Base-by-base conservation (phyloP, 139 green algal species). In the Coccomyxa sp. region DNA sequence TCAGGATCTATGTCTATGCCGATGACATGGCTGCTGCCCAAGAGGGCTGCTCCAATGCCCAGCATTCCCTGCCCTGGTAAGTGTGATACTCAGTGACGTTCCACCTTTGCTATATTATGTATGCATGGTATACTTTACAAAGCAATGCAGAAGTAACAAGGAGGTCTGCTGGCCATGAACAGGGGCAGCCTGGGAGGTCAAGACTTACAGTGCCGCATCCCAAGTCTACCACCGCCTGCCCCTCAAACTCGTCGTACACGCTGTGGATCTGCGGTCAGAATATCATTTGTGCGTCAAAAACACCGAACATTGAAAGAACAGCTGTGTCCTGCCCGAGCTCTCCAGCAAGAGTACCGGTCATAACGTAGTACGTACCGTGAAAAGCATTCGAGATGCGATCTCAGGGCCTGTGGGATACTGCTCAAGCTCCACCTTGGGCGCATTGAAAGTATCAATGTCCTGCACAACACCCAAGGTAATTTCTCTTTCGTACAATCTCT, bases 331-430 rank as follows among this genome's bases (percentile, higher is more conserved):
- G 16, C 31, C 58, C 0, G 30, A 18, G 28, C 23, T 51, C 38
- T 51, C 3, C 3, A 51, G 38, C 38, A 51, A 51, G 3, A 71
- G 0, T 27, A 30, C 23, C 23, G 0, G 30, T 30, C 18, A 80
- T 1, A 67, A 23, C 0, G 45, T 57, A 71, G 13, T 45, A 68
- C 90, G 16, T 81, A 95, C 93, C 67, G 89, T 94, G 83, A 93
- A 96, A 10, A 99, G 90, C 87, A 99, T 91, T 10, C 90, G 84
- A 0, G 94, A 88, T 9, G 96, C 96, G 0, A 98, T 86, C 74
- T 98, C 88, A 10, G 96, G 80, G 0, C 93, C 90, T 15, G 96
- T 99, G 21, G 96, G 91, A 85, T 98, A 99, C 91, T 99, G 96
- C 89, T 99, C 96, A 67, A 98, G 83, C 38, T 96, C 91, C 9